phyloP scores from a whole-genome alignment of 495 filamentous ascomycete species.

The Aspergillus ellipticus region DNA sequence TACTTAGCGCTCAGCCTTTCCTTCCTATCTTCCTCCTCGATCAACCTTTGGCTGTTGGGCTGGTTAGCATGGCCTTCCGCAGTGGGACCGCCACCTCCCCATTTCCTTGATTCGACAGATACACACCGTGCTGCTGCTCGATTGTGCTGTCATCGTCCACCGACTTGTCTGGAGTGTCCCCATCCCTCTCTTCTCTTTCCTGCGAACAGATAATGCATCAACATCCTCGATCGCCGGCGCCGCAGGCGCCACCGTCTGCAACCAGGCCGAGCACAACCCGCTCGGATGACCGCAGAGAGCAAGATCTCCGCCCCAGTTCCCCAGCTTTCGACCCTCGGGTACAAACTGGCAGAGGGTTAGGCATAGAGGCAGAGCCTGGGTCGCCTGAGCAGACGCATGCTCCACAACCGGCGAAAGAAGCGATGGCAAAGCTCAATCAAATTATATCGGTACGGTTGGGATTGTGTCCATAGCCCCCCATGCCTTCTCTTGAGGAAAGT shows the following conservation, averaged over 20 bases:
- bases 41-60: slow-evolving; percentile 6
- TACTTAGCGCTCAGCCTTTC: slow-evolving; percentile 10
- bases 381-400: slow-evolving; percentile 37
- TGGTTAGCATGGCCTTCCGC: slow-evolving; percentile 42
- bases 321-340: slow-evolving; percentile 36
- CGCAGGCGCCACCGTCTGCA: slow-evolving; percentile 63
- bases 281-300: slow-evolving; percentile 69
- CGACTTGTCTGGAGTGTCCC: slow-evolving; percentile 15
- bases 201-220: slow-evolving; percentile 64
- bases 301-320: slow-evolving; percentile 33
- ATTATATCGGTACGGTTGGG: slow-evolving; percentile 69
- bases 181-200: not conserved
- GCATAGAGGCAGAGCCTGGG: slow-evolving; percentile 42
- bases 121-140: slow-evolving; percentile 23
- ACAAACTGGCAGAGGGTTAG: slow-evolving; percentile 33
- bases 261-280: slow-evolving; percentile 63
- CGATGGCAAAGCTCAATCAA: slow-evolving; percentile 75
- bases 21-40: slow-evolving; percentile 1
- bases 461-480: slow-evolving; percentile 1
- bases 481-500: not conserved
- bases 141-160: slow-evolving; percentile 6
- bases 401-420: slow-evolving; percentile 47
- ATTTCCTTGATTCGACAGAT: slow-evolving; percentile 33
- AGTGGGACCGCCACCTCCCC: slow-evolving; percentile 24
- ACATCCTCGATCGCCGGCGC: slow-evolving; percentile 67